phyloP scores from a whole-genome alignment of 108 stramenopile genomes.

The Schizochytrium sp. region DNA sequence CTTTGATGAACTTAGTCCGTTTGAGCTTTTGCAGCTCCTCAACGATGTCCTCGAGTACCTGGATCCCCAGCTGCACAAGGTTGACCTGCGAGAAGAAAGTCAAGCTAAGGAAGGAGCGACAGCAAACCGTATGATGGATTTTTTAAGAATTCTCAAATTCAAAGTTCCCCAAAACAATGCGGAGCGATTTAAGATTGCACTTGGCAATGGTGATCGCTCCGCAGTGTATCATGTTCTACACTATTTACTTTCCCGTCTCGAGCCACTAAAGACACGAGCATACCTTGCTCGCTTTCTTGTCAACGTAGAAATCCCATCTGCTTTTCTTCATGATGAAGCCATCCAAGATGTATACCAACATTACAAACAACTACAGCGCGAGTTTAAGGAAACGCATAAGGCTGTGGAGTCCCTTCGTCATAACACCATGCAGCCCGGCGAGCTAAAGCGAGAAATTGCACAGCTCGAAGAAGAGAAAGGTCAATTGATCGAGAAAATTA shows the following conservation, averaged over 20 bases:
- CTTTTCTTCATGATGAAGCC: conserved; percentile 76
- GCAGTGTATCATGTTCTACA: conserved; percentile 77
- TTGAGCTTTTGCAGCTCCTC: conserved; percentile 79
- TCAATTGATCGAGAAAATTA: conserved; percentile 75
- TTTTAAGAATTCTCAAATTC: conserved; percentile 81
- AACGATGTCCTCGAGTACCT: conserved; percentile 77
- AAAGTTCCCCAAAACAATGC: conserved; percentile 67
- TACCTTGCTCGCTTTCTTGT: conserved; percentile 81
- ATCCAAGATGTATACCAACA: conserved; percentile 74
- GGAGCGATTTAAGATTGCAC: conserved; percentile 42
- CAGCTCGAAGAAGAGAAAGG: conserved; percentile 78
- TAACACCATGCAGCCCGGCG: conserved; percentile 67
- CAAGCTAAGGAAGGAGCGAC: conserved; percentile 60
- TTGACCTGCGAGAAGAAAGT: conserved; percentile 67
- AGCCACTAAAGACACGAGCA: conserved; percentile 77
- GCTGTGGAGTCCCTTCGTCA: conserved; percentile 70
- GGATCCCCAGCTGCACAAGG: conserved; percentile 70
- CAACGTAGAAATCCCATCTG: conserved; percentile 81
- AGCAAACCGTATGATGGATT: conserved; percentile 71
- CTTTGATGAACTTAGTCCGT: conserved; percentile 80
- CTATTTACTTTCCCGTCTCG: conserved; percentile 78
- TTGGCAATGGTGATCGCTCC: conserved; percentile 72
- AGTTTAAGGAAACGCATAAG: conserved; percentile 84
- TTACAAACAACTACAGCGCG: conserved; percentile 78
- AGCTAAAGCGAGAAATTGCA: conserved; percentile 72